phyloP scores from a whole-genome alignment of 2,329 filamentous ascomycete genomes.

The Huntiella abstrusa region DNA sequence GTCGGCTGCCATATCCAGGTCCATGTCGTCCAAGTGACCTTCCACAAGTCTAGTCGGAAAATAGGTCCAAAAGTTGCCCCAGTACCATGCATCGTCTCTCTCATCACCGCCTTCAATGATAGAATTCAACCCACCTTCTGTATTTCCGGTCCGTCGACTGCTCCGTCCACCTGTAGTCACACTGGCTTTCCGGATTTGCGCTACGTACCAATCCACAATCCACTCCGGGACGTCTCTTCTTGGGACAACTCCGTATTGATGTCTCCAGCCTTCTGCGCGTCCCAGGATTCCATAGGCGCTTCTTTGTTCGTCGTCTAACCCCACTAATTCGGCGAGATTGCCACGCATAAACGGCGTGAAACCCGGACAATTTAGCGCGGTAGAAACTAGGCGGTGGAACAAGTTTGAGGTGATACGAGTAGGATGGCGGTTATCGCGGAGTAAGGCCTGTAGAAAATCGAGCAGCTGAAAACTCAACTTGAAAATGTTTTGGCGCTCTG shows the following conservation, averaged over 20 bases:
- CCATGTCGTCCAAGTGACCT: not conserved
- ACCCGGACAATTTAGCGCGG: constrained; percentile 38
- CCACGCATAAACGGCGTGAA: constrained; percentile 45
- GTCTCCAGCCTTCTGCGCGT: constrained; percentile 29
- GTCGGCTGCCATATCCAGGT: not conserved
- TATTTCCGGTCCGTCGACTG: no score
- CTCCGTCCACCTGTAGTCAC: no score
- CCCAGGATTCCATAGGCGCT: constrained; percentile 28
- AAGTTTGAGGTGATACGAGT: constrained; percentile 33
- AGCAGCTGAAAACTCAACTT: constrained; percentile 31
- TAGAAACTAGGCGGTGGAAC: constrained; percentile 30
- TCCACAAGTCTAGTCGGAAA: constrained; percentile 1
- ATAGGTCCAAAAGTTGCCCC: constrained; percentile 9
- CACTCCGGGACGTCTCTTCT: constrained; percentile 31
- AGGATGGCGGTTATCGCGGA: constrained; percentile 18
- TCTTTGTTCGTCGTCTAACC: constrained; percentile 20
- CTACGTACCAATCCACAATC: constrained; percentile 20
- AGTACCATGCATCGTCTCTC: constrained; percentile 2
- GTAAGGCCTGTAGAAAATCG: constrained; percentile 22
- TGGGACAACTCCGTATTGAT: constrained; percentile 31
- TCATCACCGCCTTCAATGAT: not conserved
- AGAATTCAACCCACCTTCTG: no score
- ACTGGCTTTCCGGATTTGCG: not conserved
- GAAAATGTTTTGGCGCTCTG: constrained; percentile 35
- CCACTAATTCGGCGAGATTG: constrained; percentile 29